Conservation (phyloP, 495 filamentous ascomycete genomes). For the Pyrenula aspistea region DNA sequence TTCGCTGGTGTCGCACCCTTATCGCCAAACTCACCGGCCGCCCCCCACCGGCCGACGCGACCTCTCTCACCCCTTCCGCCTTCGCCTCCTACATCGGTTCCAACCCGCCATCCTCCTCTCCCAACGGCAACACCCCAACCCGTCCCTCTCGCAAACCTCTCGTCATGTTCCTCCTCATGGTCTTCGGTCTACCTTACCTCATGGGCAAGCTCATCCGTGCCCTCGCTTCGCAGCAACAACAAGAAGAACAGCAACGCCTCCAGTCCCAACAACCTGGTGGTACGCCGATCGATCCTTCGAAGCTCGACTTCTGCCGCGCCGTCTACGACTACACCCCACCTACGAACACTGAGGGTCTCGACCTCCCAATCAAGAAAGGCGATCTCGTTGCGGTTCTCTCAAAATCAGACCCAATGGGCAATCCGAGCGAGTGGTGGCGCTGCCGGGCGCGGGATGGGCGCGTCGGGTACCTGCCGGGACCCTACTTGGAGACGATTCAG, state of each 20-base stretch:
- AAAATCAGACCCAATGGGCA: constrained; percentile 85
- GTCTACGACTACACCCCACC: constrained; percentile 88
- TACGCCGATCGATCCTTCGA: constrained; percentile 61
- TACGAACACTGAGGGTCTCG: constrained; percentile 55
- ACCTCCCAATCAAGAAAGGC: constrained; percentile 86
- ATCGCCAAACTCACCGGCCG: constrained; percentile 92
- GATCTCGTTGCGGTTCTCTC: constrained; percentile 90
- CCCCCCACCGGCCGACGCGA: constrained; percentile 75
- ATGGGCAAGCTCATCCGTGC: constrained; percentile 89
- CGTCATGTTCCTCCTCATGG: constrained; percentile 86
- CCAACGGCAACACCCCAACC: constrained; percentile 43
- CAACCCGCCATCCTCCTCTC: constrained; percentile 23
- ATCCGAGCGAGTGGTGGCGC: constrained; percentile 92
- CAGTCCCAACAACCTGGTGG: constrained; percentile 19
- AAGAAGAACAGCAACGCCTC: constrained; percentile 54
- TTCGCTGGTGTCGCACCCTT: constrained; percentile 85
- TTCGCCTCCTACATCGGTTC: constrained; percentile 73
- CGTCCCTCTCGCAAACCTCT: constrained; percentile 88
- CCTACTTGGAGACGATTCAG: constrained; percentile 77
- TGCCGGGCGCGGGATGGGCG: constrained; percentile 86
- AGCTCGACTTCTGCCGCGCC: constrained; percentile 89
- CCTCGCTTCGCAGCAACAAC: constrained; percentile 71
- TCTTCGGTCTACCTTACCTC: constrained; percentile 89
- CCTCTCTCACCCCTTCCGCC: constrained; percentile 72
- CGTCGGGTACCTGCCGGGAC: constrained; percentile 80